A percentile compares a stretch with the other conserved stretches of the same genome.
phyloP scores from a whole-genome alignment of 441 rosid species.

The Cnidoscolus chayamansa region DNA sequence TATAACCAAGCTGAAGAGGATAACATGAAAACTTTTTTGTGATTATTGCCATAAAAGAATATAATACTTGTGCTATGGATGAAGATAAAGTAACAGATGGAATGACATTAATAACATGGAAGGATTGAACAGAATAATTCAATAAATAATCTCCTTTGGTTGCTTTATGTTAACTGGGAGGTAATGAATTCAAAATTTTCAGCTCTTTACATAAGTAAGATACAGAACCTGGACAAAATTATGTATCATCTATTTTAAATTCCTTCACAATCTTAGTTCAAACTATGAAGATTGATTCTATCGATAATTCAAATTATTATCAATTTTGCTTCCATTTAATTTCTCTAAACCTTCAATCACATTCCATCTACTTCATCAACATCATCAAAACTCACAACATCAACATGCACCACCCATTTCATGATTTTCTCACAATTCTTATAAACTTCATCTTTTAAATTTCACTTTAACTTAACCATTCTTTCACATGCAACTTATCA shows the following conservation, averaged over 20 bases:
- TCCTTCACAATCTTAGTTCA: neutral
- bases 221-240: neutral
- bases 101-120: neutral
- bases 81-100: neutral
- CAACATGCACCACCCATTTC: too few species aligned
- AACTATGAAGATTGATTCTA: neutral
- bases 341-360: neutral
- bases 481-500: too few species aligned
- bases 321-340: neutral
- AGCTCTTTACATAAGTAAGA: neutral
- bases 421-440: too few species aligned
- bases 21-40: conserved; percentile 3
- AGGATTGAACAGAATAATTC: neutral
- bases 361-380: too few species aligned
- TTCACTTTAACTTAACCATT: too few species aligned
- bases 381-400: too few species aligned
- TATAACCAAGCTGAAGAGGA: neutral
- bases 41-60: neutral
- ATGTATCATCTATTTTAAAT: neutral
- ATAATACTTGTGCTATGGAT: neutral
- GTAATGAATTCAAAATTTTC: neutral
- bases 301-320: neutral
- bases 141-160: neutral
- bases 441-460: too few species aligned
- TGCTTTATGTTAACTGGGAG: neutral